Evolutionary conservation across 257 asterid genomes (phyloP).

Genomic region (Penstemon barbatus): DNA sequence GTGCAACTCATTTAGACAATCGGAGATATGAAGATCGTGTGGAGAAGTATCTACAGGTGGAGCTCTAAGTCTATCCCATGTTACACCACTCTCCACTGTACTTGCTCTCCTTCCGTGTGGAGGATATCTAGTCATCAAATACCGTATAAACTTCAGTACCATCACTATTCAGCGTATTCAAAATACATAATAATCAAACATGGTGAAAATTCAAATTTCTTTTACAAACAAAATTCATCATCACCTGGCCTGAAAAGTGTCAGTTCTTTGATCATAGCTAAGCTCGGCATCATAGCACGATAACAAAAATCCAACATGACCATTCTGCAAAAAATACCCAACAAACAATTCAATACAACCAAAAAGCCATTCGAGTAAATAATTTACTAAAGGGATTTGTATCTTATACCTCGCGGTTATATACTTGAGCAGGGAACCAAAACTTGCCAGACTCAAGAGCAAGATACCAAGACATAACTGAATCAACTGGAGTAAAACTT

Average conservation of each 20-base stretch:
- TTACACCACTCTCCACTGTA: slow-evolving; percentile 68
- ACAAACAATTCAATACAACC: slow-evolving; percentile 17
- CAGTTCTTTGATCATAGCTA: slow-evolving; percentile 50
- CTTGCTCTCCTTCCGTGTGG: slow-evolving; percentile 76
- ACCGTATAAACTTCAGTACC: slow-evolving; percentile 22
- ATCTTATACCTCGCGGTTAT: slow-evolving; percentile 70
- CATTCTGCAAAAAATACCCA: slow-evolving; percentile 50
- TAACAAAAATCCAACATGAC: slow-evolving; percentile 68
- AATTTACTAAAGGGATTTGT: too few relatives aligned
- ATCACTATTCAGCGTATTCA: background rate
- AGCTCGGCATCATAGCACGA: slow-evolving; percentile 80
- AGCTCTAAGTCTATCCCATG: slow-evolving; percentile 84
- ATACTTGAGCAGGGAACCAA: slow-evolving; percentile 92
- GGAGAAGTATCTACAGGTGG: slow-evolving; percentile 62
- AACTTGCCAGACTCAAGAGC: slow-evolving; percentile 82
- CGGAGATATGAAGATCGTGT: slow-evolving; percentile 66
- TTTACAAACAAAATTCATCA: slow-evolving; percentile 1
- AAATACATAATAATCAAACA: background rate
- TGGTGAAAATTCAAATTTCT: slow-evolving; percentile 12
- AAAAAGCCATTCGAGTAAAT: background rate
- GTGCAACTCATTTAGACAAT: slow-evolving; percentile 61
- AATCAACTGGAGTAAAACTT: slow-evolving; percentile 52
- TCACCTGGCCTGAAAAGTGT: slow-evolving; percentile 71
- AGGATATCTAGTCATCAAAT: slow-evolving; percentile 54
- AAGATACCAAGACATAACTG: slow-evolving; percentile 65